Conservation (phyloP, 2,329 filamentous ascomycete genomes). For the Aureobasidium uvarum region DNA sequence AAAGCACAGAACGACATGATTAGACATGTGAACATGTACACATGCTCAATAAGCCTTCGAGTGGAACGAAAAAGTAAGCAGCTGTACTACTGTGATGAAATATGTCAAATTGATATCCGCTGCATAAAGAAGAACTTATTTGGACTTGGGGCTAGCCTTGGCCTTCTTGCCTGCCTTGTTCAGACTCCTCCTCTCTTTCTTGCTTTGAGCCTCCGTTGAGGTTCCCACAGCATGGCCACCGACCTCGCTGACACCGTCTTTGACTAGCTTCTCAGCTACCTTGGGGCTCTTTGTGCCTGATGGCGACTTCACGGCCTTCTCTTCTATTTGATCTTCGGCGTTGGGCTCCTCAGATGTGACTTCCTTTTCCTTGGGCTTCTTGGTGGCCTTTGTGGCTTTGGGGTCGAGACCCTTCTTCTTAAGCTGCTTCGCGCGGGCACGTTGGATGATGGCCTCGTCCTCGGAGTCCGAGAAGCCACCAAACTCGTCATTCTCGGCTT, state of each 20-base stretch:
- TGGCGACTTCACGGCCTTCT: constrained; percentile 30
- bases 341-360: constrained; percentile 3
- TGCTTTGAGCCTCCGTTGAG: constrained; percentile 29
- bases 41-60: background rate
- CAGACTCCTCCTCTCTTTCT: constrained; percentile 34
- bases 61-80: background rate
- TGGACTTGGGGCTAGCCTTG: constrained; percentile 28
- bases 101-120: constrained; percentile 24
- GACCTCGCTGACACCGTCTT: constrained; percentile 25
- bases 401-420: constrained; percentile 51
- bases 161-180: constrained; percentile 27
- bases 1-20: background rate
- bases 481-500: constrained; percentile 44
- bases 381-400: constrained; percentile 36
- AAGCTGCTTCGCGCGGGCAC: constrained; percentile 44
- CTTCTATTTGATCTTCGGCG: constrained; percentile 29
- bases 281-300: constrained; percentile 23
- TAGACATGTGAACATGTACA: background rate
- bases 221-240: constrained; percentile 19
- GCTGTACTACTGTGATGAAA: background rate
- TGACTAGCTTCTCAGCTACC: constrained; percentile 26
- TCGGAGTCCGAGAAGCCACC: constrained; percentile 54
- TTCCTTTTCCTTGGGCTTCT: constrained; percentile 30
- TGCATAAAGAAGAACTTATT: constrained; percentile 17
- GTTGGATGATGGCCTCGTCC: constrained; percentile 49